phyloP scores from a whole-genome alignment of 1,139 yeast species.

The Sugiyamaella pinicola region DNA sequence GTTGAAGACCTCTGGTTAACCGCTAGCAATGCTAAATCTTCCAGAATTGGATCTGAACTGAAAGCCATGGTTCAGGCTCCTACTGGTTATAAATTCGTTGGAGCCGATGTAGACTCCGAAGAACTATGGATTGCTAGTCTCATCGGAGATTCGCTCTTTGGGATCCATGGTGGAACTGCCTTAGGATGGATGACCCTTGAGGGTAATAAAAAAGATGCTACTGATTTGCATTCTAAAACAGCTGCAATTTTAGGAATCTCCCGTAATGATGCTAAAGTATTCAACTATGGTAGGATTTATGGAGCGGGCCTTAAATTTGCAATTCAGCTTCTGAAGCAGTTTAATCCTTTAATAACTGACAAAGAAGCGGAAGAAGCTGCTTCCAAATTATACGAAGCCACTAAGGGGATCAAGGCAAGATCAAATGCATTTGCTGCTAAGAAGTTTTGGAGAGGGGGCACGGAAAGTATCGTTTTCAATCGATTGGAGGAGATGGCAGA shows the following conservation, averaged over 20 bases:
- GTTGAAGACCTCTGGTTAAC: constrained; percentile 98
- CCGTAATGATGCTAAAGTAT: constrained; percentile 89
- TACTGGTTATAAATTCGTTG: constrained; percentile 85
- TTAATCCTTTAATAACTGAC: constrained; percentile 71
- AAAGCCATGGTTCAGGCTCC: constrained; percentile 90
- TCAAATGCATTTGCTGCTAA: constrained; percentile 42
- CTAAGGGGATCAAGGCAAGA: constrained; percentile 67
- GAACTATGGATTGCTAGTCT: constrained; percentile 98
- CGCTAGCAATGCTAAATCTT: constrained; percentile 87
- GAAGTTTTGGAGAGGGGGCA: constrained; percentile 82
- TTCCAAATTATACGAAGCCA: constrained; percentile 65
- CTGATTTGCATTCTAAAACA: constrained; percentile 94
- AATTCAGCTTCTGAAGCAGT: constrained; percentile 73
- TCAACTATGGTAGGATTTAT: constrained; percentile 95
- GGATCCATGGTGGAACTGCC: constrained; percentile 93
- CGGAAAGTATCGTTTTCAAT: constrained; percentile 91
- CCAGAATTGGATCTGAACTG: constrained; percentile 88
- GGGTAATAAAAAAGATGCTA: constrained; percentile 87
- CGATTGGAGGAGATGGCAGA: constrained; percentile 85
- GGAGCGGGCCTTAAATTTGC: constrained; percentile 98
- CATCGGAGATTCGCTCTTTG: constrained; percentile 87
- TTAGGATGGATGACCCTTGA: constrained; percentile 99
- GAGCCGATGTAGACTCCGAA: constrained; percentile 96
- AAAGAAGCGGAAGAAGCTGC: constrained; percentile 72
- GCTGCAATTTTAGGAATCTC: constrained; percentile 87